Percentiles rank a stretch among this genome's conserved stretches.
Evolutionary conservation across 805 yeast species (phyloP).

Genomic region (Lipomyces yamanashiensis): DNA sequence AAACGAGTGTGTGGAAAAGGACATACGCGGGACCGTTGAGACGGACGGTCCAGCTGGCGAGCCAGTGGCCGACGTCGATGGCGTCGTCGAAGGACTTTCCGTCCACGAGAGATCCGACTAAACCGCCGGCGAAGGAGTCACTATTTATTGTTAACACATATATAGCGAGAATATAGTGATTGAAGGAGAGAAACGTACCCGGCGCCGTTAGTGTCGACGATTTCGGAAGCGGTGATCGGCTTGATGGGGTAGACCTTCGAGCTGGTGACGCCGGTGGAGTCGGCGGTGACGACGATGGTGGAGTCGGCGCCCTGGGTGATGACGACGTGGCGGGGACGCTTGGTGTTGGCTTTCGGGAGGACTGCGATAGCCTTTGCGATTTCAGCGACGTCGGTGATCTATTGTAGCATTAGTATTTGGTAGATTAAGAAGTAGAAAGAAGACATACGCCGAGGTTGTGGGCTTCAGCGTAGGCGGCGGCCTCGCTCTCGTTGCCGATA

Average conservation of each 20-base stretch:
- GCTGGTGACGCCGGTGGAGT: conserved; percentile 52
- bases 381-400: conserved; percentile 63
- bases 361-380: conserved; percentile 84
- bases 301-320: conserved; percentile 96
- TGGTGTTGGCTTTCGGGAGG: conserved; percentile 71
- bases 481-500: conserved; percentile 96
- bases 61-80: conserved; percentile 93
- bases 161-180: not conserved
- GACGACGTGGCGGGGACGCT: conserved; percentile 79
- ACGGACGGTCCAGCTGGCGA: conserved; percentile 89
- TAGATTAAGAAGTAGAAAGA: not conserved
- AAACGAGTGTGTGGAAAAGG: conserved; percentile 49
- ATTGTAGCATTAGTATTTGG: not conserved
- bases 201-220: conserved; percentile 96
- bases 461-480: conserved; percentile 88
- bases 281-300: conserved; percentile 60
- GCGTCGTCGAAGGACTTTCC: conserved; percentile 63
- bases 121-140: conserved; percentile 97
- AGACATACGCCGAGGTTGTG: conserved; percentile 58
- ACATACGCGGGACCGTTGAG: conserved; percentile 96
- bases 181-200: conserved; percentile 45
- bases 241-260: conserved; percentile 68
- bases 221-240: conserved; percentile 65
- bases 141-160: conserved; percentile 43
- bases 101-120: conserved; percentile 83